Conservation (phyloP, 2,329 filamentous ascomycete genomes). For the Fusarium sacchari region DNA sequence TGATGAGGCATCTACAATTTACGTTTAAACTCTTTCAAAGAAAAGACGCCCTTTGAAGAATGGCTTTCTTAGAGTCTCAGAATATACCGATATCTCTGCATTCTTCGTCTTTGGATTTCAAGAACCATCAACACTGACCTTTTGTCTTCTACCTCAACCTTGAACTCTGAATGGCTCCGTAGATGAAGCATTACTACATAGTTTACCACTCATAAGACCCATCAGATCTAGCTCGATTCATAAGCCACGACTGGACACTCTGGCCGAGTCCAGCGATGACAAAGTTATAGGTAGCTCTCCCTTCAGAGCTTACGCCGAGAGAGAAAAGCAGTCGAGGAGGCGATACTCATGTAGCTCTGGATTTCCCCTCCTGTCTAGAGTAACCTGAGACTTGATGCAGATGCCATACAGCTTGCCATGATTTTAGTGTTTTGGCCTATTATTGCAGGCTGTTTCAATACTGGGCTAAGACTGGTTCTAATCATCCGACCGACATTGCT, state of each 20-base stretch:
- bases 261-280: neutral
- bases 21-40: neutral
- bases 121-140: neutral
- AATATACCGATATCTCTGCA: neutral
- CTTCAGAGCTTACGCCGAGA: constrained; percentile 22
- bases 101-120: neutral
- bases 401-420: neutral
- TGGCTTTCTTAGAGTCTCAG: neutral
- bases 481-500: neutral
- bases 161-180: neutral
- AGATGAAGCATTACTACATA: neutral
- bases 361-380: neutral
- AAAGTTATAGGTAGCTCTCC: neutral
- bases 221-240: neutral
- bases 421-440: constrained; percentile 30
- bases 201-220: neutral
- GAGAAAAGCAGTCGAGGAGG: constrained; percentile 25
- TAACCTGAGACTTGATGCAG: neutral
- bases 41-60: neutral
- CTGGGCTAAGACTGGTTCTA: constrained; percentile 1
- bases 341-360: constrained; percentile 25
- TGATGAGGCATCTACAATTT: neutral
- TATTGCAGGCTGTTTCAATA: constrained; percentile 19
- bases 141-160: neutral
- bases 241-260: neutral